Conservation (phyloP, 441 rosid species). For the Melastoma candidum region DNA sequence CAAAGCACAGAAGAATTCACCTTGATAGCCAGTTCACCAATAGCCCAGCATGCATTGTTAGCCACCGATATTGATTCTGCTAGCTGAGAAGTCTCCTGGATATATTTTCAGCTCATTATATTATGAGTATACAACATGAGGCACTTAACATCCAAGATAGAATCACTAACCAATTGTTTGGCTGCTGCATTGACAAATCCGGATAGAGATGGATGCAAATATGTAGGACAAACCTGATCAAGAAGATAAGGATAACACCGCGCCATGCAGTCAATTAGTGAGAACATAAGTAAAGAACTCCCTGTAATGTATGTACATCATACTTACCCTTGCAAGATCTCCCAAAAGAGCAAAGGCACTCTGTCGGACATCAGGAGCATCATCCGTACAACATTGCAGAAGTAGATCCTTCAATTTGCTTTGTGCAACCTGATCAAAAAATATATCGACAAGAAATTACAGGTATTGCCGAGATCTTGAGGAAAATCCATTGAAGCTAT, state of each 20-base stretch:
- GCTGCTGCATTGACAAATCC: constrained; percentile 79
- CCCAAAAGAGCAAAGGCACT: constrained; percentile 99
- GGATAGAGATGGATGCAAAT: constrained; percentile 62
- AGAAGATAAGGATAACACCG: constrained; percentile 6
- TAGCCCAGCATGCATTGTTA: constrained; percentile 99
- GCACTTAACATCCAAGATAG: background rate
- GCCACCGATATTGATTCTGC: constrained; percentile 84
- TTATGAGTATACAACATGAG: constrained; percentile 1
- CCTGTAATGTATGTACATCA: background rate
- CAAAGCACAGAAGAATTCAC: constrained; percentile 20
- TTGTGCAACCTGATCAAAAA: constrained; percentile 52
- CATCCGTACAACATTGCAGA: constrained; percentile 89
- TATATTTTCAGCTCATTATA: constrained; percentile 12
- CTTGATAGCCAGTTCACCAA: constrained; percentile 96
- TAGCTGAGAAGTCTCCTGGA: constrained; percentile 58
- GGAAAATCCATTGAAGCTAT: too few species aligned
- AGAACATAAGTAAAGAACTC: background rate
- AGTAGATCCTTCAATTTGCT: constrained; percentile 81
- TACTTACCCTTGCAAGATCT: constrained; percentile 87
- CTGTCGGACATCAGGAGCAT: constrained; percentile 82
- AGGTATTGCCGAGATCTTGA: background rate
- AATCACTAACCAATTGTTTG: constrained; percentile 75
- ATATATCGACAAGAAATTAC: background rate
- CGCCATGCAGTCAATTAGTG: constrained; percentile 5
- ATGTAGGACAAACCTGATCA: constrained; percentile 65